Base-by-base conservation (phyloP, 495 filamentous ascomycete genomes). In the Sabuloglossum arenarium region DNA sequence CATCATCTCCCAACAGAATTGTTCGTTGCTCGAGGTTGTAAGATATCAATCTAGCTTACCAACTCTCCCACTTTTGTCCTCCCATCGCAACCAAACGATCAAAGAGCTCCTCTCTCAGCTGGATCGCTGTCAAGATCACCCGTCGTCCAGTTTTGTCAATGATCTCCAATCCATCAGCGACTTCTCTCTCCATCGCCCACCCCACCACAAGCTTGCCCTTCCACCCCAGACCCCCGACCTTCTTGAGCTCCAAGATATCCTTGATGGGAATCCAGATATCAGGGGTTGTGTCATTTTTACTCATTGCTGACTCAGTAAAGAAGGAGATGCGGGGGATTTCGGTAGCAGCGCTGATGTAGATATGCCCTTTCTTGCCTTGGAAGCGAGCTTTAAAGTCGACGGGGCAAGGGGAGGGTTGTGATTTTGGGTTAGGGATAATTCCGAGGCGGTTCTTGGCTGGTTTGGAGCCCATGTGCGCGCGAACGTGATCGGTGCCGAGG, bases 191-290 rank as follows among this genome's bases (percentile, higher is more conserved):
- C 55, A 85, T 72, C 2, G 82, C 79, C 85, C 86, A 86, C 11
- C 84, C 85, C n/a, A 90, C 80, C 28, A 89, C 78, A 28, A 91
- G 65, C 69, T 88, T 91, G 9, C 80, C 79, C 69, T 94, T 94
- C 87, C 86, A 94, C 0, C 88, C 88, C 57, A 89, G 72, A 0
- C 88, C 86, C 10, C 86, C 88, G 1, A 87, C 71, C 70, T 94
- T 94, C 67, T 80, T 82, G 53, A 95, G 59, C 61, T 91, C 85
- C 53, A 55, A 62, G 37, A 85, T 78, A n/a, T n/a, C n/a, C n/a
- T n/a, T n/a, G n/a, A n/a, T n/a, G n/a, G n/a, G n/a, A n/a, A n/a
- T n/a, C n/a, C n/a, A n/a, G n/a, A n/a, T n/a, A n/a, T n/a, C n/a
- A n/a, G n/a, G n/a, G n/a, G n/a, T n/a, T n/a, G n/a, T n/a, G 28